Evolutionary conservation across 2,329 filamentous ascomycete genomes (phyloP).

Genomic region (Myriosclerotinia curreyana): DNA sequence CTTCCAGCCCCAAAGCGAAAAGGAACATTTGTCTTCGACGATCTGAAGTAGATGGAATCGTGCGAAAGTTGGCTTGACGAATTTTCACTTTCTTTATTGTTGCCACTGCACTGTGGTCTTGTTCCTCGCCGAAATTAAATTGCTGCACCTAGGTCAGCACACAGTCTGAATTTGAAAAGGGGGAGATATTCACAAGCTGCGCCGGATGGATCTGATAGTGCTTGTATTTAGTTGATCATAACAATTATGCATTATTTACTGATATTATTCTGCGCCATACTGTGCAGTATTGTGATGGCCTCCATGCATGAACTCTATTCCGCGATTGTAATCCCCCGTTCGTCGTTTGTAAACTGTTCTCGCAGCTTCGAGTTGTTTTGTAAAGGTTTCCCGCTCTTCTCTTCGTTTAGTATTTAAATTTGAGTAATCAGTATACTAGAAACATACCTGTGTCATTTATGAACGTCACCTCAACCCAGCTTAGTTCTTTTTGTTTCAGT

Average conservation of each 20-base stretch:
- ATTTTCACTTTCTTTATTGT: no score
- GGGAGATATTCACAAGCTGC: not conserved
- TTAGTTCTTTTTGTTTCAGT: not conserved
- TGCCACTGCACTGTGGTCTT: no score
- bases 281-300: slow-evolving; percentile 1
- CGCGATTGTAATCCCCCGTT: not conserved
- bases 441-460: not conserved
- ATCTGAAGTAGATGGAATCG: not conserved
- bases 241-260: not conserved
- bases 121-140: no score
- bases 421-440: no score
- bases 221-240: not conserved
- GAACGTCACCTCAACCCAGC: slow-evolving; percentile 14
- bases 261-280: not conserved
- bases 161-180: not conserved
- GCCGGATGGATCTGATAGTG: no score
- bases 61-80: no score
- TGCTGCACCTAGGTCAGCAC: not conserved
- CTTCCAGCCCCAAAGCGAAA: not conserved
- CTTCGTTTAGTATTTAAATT: not conserved
- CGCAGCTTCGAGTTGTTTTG: not conserved
- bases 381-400: slow-evolving; percentile 6
- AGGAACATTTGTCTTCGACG: not conserved
- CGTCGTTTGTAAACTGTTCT: not conserved
- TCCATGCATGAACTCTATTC: not conserved